Conservation (phyloP, 768 basidiomycete species). For the Kwoniella sp. region DNA sequence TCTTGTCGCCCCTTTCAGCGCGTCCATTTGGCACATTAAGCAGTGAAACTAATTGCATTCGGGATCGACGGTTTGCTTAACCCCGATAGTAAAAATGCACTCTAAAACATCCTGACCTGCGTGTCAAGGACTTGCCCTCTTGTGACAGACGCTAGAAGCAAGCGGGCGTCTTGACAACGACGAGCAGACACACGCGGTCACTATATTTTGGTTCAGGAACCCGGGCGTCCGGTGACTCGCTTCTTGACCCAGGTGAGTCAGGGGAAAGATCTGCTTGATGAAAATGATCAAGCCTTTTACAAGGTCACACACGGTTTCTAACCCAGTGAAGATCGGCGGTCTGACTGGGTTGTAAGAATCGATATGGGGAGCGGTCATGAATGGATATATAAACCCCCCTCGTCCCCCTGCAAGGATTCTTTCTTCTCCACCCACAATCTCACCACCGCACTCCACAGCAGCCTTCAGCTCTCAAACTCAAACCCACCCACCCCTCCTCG, state of each 20-base stretch:
- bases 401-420: not conserved
- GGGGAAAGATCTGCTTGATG: not conserved
- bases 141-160: too few species aligned
- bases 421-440: slow-evolving; percentile 33
- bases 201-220: slow-evolving; percentile 1
- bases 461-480: slow-evolving; percentile 5
- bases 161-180: not conserved
- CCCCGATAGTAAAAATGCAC: not conserved
- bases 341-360: too few species aligned
- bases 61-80: slow-evolving; percentile 13
- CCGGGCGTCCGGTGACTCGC: slow-evolving; percentile 11
- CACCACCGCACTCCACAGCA: slow-evolving; percentile 17
- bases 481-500: slow-evolving; percentile 7
- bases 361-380: not conserved
- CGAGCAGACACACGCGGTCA: not conserved
- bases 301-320: too few species aligned
- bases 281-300: too few species aligned
- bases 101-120: not conserved
- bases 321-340: too few species aligned
- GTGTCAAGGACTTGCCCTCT: not conserved
- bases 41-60: slow-evolving; percentile 17
- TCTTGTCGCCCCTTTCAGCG: not conserved
- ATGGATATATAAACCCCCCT: slow-evolving; percentile 22
- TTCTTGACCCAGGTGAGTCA: not conserved
- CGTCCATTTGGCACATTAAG: slow-evolving; percentile 1